phyloP scores from a whole-genome alignment of 208 protist species.

The Trichomonas vaginalis region DNA sequence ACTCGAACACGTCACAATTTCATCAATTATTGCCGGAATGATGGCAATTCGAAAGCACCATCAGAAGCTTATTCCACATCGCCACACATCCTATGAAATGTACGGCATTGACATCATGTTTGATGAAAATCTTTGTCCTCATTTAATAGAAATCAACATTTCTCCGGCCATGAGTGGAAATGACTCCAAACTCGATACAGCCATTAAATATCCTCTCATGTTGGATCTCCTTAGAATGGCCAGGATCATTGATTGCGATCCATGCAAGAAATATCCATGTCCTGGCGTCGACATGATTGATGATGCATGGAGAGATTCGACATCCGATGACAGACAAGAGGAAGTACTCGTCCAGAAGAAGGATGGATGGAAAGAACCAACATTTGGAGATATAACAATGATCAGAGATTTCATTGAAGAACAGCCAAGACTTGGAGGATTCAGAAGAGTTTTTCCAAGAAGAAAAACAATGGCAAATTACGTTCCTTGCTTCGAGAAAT shows the following conservation, averaged over 20 bases:
- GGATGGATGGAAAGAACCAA: not conserved
- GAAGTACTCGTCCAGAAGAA: not conserved
- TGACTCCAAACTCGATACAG: not conserved
- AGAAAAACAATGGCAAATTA: not conserved
- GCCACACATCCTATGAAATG: constrained; percentile 68
- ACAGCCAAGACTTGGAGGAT: not conserved
- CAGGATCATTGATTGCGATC: not conserved
- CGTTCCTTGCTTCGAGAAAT: not conserved
- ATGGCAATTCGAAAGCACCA: constrained; percentile 24
- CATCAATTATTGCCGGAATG: constrained; percentile 29
- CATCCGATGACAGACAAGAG: not conserved
- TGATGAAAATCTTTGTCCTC: constrained; percentile 64
- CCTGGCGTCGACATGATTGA: not conserved
- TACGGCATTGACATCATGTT: constrained; percentile 81
- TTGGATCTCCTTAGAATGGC: not conserved
- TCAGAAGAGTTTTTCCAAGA: not conserved
- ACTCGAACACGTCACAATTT: not conserved
- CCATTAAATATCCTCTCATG: not conserved
- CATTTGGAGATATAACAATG: not conserved
- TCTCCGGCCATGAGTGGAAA: constrained; percentile 22
- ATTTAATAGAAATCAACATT: constrained; percentile 81
- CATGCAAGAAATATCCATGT: not conserved
- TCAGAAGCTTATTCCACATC: not conserved
- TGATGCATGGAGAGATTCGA: not conserved
- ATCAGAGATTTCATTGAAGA: not conserved